Conservation (phyloP, 2,329 filamentous ascomycete species). For the Apiospora saccharicola region DNA sequence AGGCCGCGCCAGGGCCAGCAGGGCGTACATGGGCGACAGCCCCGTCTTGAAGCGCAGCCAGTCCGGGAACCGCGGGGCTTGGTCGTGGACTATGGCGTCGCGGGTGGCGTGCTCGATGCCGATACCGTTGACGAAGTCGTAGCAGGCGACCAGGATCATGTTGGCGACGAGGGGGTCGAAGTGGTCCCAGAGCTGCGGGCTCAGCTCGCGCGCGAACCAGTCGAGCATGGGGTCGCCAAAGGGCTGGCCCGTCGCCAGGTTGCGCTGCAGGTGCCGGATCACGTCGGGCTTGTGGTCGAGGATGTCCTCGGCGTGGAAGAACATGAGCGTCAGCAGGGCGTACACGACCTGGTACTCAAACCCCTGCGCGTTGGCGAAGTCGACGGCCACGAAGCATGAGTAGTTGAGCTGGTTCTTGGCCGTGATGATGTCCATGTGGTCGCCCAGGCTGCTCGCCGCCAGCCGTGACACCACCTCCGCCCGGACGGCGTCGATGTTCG, state of each 20-base stretch:
- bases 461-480: background rate
- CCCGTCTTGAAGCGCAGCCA: slow-evolving; percentile 30
- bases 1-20: slow-evolving; percentile 25
- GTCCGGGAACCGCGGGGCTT: slow-evolving; percentile 25
- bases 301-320: slow-evolving; percentile 29
- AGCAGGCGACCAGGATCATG: slow-evolving; percentile 29
- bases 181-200: slow-evolving; percentile 25
- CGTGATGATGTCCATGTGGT: slow-evolving; percentile 25
- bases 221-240: slow-evolving; percentile 27
- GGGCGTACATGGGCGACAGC: slow-evolving; percentile 28
- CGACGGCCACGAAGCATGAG: slow-evolving; percentile 26
- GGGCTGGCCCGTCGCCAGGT: slow-evolving; percentile 23
- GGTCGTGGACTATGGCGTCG: background rate
- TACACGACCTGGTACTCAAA: slow-evolving; percentile 28
- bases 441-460: background rate
- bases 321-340: slow-evolving; percentile 27
- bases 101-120: slow-evolving; percentile 16
- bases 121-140: slow-evolving; percentile 27
- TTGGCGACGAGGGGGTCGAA: slow-evolving; percentile 28
- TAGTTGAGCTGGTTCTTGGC: slow-evolving; percentile 27
- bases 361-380: slow-evolving; percentile 25
- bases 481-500: slow-evolving; percentile 15
- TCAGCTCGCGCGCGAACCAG: slow-evolving; percentile 26
- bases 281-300: slow-evolving; percentile 26
- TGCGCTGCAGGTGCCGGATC: slow-evolving; percentile 1